Evolutionary conservation across 2,329 filamentous ascomycete genomes (phyloP).

Genomic region (Pyricularia sp.): DNA sequence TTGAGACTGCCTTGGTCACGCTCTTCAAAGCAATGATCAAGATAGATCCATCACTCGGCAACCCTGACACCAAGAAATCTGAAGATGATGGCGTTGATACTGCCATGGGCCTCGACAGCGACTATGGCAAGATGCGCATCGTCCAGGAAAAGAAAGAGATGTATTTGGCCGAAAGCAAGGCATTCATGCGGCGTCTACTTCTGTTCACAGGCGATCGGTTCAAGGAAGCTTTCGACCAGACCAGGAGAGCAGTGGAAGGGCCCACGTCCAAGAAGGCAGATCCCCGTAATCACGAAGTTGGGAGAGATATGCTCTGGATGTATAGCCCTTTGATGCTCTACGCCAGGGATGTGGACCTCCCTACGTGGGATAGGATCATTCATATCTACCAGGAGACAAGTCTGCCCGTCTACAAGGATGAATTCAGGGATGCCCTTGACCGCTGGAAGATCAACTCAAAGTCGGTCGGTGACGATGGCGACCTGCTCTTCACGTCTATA

Average conservation of each 20-base stretch:
- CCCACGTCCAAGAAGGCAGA: slow-evolving; percentile 60
- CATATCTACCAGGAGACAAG: slow-evolving; percentile 72
- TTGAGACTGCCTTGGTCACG: slow-evolving; percentile 68
- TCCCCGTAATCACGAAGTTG: slow-evolving; percentile 58
- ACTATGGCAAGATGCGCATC: slow-evolving; percentile 84
- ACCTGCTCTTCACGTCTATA: slow-evolving; percentile 74
- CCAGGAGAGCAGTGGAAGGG: slow-evolving; percentile 53
- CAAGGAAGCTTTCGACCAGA: slow-evolving; percentile 62
- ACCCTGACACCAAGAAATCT: slow-evolving; percentile 35
- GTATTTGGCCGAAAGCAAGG: slow-evolving; percentile 65
- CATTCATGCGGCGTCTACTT: slow-evolving; percentile 71
- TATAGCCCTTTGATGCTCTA: slow-evolving; percentile 85
- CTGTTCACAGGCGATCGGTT: slow-evolving; percentile 79
- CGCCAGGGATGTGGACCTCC: slow-evolving; percentile 70
- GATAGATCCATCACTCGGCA: slow-evolving; percentile 74
- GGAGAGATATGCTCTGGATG: slow-evolving; percentile 71
- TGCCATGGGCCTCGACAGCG: slow-evolving; percentile 49
- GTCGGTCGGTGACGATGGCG: slow-evolving; percentile 65
- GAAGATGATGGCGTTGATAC: slow-evolving; percentile 38
- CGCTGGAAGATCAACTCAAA: slow-evolving; percentile 78
- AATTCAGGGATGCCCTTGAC: slow-evolving; percentile 69
- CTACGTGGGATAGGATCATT: slow-evolving; percentile 74
- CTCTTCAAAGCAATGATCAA: slow-evolving; percentile 90
- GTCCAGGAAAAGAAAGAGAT: slow-evolving; percentile 90
- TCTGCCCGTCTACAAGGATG: slow-evolving; percentile 67